These are phyloP conservation scores for Barnettozyma populi DNA, from an alignment of 805 yeast genomes.

Conservation along the genomic window DNA sequence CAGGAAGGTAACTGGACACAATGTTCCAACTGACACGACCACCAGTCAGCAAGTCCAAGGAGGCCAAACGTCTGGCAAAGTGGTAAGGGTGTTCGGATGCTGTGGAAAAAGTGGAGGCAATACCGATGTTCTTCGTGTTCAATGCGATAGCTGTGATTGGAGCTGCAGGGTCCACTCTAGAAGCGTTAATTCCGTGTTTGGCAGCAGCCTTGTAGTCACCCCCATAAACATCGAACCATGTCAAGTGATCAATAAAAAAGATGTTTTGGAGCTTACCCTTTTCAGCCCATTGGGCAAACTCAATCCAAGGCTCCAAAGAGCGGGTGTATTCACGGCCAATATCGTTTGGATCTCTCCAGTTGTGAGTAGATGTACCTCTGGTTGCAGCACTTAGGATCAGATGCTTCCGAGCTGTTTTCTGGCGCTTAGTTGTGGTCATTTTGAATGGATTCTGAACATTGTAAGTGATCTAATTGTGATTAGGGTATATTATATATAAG, in stretches of 20 bases:
- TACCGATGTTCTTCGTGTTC: slow-evolving; percentile 33
- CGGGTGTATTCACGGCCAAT: slow-evolving; percentile 9
- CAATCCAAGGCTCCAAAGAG: slow-evolving; percentile 31
- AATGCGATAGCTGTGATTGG: slow-evolving; percentile 34
- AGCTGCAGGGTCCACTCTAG: slow-evolving; percentile 32
- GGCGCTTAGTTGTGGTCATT: slow-evolving; percentile 4
- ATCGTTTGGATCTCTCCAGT: slow-evolving; percentile 29
- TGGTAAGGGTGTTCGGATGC: not conserved
- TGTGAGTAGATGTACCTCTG: slow-evolving; percentile 26
- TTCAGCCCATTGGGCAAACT: slow-evolving; percentile 33
- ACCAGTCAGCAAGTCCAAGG: slow-evolving; percentile 36
- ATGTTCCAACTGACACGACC: slow-evolving; percentile 44
- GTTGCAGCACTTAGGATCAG: slow-evolving; percentile 35
- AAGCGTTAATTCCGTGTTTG: slow-evolving; percentile 24
- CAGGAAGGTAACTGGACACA: slow-evolving; percentile 37
- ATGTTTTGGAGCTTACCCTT: slow-evolving; percentile 34
- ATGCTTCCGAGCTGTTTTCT: slow-evolving; percentile 13
- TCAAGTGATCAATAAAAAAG: slow-evolving; percentile 36
- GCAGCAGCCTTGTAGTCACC: slow-evolving; percentile 34
- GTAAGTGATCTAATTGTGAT: too few relatives aligned
- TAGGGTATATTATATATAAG: not conserved
- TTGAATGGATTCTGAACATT: too few relatives aligned
- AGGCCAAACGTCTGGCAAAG: slow-evolving; percentile 27
- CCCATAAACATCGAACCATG: slow-evolving; percentile 36
- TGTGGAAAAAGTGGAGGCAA: slow-evolving; percentile 39